Percentiles rank a stretch among this genome's conserved stretches.
phyloP scores from a whole-genome alignment of 257 asterid genomes.

The Solanum paucissectum region DNA sequence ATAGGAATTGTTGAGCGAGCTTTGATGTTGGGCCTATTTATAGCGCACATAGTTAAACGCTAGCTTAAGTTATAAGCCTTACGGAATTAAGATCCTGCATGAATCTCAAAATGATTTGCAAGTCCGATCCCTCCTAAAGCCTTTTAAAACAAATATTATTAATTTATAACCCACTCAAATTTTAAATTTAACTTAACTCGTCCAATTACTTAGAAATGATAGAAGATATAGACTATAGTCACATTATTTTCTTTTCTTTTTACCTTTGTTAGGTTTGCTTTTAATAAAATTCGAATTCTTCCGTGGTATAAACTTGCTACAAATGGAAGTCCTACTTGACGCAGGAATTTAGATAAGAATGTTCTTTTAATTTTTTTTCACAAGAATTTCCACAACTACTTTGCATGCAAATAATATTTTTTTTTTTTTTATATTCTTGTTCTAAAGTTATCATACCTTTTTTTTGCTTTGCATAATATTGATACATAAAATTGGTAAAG shows the following conservation, averaged over 20 bases:
- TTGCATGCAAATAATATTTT: background rate
- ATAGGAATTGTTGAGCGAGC: too few relatives aligned
- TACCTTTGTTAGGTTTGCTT: background rate
- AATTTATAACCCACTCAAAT: too few relatives aligned
- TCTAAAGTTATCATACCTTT: background rate
- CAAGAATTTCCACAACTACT: background rate
- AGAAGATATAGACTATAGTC: background rate
- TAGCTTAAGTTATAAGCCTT: background rate
- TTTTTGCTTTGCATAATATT: background rate
- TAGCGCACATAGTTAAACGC: background rate
- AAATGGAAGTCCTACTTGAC: background rate
- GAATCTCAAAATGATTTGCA: too few relatives aligned
- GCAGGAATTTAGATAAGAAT: background rate
- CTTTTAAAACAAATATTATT: too few relatives aligned
- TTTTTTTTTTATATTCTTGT: background rate
- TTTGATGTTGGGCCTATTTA: too few relatives aligned
- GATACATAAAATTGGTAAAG: background rate
- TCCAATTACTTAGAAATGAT: too few relatives aligned
- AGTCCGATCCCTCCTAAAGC: too few relatives aligned
- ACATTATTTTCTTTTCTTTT: background rate
- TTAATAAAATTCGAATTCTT: background rate
- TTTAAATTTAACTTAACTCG: too few relatives aligned
- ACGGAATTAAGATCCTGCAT: too few relatives aligned
- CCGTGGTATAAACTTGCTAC: background rate
- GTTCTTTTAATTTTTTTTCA: background rate